These are phyloP conservation scores for Lipomyces starkeyi DNA, from an alignment of 805 yeast genomes.

Conservation along the genomic window DNA sequence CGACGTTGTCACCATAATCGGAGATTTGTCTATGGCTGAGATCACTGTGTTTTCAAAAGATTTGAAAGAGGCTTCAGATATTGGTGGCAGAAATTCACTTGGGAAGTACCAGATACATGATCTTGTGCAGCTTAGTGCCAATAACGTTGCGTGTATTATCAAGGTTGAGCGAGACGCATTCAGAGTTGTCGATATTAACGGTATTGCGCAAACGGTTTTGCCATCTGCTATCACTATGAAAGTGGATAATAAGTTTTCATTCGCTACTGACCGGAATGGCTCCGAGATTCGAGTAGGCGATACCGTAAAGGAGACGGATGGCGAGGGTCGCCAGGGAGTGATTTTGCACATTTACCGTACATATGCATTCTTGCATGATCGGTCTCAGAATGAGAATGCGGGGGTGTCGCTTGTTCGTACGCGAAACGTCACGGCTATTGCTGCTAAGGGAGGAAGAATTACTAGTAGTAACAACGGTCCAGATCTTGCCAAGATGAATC, in stretches of 20 bases:
- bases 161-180: constrained; percentile 88
- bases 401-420: constrained; percentile 89
- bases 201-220: constrained; percentile 69
- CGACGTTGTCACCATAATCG: constrained; percentile 86
- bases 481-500: constrained; percentile 80
- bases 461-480: constrained; percentile 45
- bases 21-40: constrained; percentile 88
- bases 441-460: constrained; percentile 77
- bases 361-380: constrained; percentile 77
- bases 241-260: constrained; percentile 70
- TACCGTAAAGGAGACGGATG: constrained; percentile 81
- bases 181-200: constrained; percentile 80
- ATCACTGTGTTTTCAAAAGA: constrained; percentile 92
- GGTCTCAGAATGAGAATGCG: constrained; percentile 78
- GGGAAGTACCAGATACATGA: constrained; percentile 88
- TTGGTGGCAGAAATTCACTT: constrained; percentile 63
- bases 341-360: constrained; percentile 86
- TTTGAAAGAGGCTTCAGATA: constrained; percentile 88
- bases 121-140: constrained; percentile 84
- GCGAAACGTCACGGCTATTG: constrained; percentile 76
- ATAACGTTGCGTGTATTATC: constrained; percentile 85
- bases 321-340: constrained; percentile 87
- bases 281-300: constrained; percentile 88
- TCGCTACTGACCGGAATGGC: constrained; percentile 87
- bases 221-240: constrained; percentile 86